These are phyloP conservation scores for Coemansia sp. DNA, from an alignment of 192 early-diverging fungal genomes.

Conservation along the genomic window DNA sequence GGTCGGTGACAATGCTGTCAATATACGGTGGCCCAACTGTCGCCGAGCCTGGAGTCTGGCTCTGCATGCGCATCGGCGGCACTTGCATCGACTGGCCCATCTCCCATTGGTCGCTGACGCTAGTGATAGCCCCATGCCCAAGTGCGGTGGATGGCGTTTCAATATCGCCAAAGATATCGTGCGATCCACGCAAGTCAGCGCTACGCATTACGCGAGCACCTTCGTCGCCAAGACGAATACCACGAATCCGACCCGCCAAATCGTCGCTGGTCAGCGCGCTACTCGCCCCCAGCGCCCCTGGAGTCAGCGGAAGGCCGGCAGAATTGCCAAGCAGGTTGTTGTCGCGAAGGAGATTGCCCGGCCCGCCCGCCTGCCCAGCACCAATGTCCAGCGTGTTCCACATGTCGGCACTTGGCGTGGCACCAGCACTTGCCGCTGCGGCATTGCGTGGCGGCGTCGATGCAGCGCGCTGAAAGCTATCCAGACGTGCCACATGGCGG, in stretches of 20 bases:
- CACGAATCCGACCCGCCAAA: slow-evolving; percentile 34
- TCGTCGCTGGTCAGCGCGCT: slow-evolving; percentile 32
- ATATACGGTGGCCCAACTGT: slow-evolving; percentile 19
- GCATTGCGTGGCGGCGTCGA: slow-evolving; percentile 50
- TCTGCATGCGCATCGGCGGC: slow-evolving; percentile 27
- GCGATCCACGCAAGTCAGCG: slow-evolving; percentile 36
- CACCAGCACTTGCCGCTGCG: slow-evolving; percentile 6
- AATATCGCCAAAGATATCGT: slow-evolving; percentile 45
- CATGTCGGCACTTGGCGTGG: slow-evolving; percentile 18
- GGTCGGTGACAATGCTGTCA: slow-evolving; percentile 41
- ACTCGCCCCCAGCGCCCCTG: slow-evolving; percentile 17
- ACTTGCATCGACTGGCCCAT: slow-evolving; percentile 24
- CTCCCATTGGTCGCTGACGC: slow-evolving; percentile 46
- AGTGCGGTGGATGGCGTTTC: slow-evolving; percentile 26
- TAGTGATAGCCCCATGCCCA: slow-evolving; percentile 17
- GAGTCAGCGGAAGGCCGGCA: slow-evolving; percentile 11
- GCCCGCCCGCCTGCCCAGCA: slow-evolving; percentile 5
- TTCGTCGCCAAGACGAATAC: slow-evolving; percentile 40
- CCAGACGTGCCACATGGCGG: slow-evolving; percentile 45
- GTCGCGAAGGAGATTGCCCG: slow-evolving; percentile 22
- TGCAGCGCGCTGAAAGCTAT: slow-evolving; percentile 49
- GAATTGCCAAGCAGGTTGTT: slow-evolving; percentile 12
- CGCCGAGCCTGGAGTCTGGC: slow-evolving; percentile 16
- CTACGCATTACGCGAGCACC: slow-evolving; percentile 36
- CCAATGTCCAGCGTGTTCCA: slow-evolving; percentile 25